These are phyloP conservation scores for Quercus robur DNA, from an alignment of 306 rosid genomes.

Conservation along the genomic window DNA sequence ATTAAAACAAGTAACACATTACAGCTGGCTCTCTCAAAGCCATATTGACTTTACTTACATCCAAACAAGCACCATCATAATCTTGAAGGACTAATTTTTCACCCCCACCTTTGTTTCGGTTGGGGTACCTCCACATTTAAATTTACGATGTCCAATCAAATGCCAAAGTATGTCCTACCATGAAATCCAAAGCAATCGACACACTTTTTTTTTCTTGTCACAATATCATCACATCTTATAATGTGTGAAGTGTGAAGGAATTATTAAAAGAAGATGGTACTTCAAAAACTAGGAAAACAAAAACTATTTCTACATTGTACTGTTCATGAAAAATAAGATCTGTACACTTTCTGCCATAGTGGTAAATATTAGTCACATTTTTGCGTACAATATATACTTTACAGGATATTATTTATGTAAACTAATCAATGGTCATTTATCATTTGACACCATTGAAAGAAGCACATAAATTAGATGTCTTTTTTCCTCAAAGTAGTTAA, in stretches of 20 bases:
- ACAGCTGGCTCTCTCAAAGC: slow-evolving; percentile 46
- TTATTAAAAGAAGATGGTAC: neutral
- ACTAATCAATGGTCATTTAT: no score
- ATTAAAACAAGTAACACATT: slow-evolving; percentile 7
- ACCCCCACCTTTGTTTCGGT: slow-evolving; percentile 24
- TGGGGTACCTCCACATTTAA: slow-evolving; percentile 23
- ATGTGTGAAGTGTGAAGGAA: neutral
- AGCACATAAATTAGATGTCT: neutral
- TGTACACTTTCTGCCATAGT: no score
- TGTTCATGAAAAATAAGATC: no score
- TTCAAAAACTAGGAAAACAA: neutral
- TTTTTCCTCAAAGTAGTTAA: no score
- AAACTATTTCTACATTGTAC: no score
- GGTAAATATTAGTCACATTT: no score
- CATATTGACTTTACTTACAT: slow-evolving; percentile 36
- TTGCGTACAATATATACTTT: no score
- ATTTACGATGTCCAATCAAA: neutral
- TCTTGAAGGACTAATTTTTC: slow-evolving; percentile 27
- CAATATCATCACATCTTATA: neutral
- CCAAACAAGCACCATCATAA: slow-evolving; percentile 46
- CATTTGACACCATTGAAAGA: neutral
- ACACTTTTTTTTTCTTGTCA: neutral
- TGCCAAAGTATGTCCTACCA: neutral
- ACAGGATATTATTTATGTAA: no score
- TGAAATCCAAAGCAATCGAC: neutral